Percentiles rank a stretch among this genome's conserved stretches.
Evolutionary conservation across 768 basidiomycete species (phyloP).

Genomic region (Lentinula edodes): DNA sequence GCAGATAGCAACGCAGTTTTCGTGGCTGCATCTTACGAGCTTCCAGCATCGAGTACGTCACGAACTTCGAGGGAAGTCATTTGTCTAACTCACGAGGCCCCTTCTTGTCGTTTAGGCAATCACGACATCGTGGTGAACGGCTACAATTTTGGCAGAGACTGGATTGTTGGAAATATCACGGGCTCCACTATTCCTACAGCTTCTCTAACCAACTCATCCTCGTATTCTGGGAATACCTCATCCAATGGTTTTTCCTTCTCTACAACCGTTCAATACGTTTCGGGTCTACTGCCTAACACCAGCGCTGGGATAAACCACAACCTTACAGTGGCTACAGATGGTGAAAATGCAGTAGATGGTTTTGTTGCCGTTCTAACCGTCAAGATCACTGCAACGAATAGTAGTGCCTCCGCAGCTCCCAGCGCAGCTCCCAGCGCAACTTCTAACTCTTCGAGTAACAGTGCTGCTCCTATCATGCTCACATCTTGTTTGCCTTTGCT

Average conservation of each 20-base stretch:
- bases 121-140: constrained; percentile 77
- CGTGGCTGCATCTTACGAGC: constrained; percentile 71
- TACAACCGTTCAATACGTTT: constrained; percentile 60
- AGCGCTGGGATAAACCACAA: constrained; percentile 70
- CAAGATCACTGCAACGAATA: constrained; percentile 1
- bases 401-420: neutral
- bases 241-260: constrained; percentile 68
- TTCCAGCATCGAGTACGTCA: constrained; percentile 49
- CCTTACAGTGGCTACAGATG: constrained; percentile 38
- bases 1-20: constrained; percentile 72
- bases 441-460: neutral
- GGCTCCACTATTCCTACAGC: constrained; percentile 38
- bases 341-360: constrained; percentile 69
- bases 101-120: constrained; percentile 25
- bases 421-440: neutral
- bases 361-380: constrained; percentile 62
- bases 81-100: neutral
- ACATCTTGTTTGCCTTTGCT: neutral
- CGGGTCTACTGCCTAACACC: constrained; percentile 65
- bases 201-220: constrained; percentile 48
- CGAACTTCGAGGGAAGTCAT: neutral
- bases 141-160: constrained; percentile 83
- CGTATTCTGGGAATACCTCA: constrained; percentile 59
- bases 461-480: neutral
- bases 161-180: constrained; percentile 85